Evolutionary conservation across 768 basidiomycete species (phyloP), one percentile per base, ranked within the genome.

Genomic region (Lentinula aciculospora): DNA sequence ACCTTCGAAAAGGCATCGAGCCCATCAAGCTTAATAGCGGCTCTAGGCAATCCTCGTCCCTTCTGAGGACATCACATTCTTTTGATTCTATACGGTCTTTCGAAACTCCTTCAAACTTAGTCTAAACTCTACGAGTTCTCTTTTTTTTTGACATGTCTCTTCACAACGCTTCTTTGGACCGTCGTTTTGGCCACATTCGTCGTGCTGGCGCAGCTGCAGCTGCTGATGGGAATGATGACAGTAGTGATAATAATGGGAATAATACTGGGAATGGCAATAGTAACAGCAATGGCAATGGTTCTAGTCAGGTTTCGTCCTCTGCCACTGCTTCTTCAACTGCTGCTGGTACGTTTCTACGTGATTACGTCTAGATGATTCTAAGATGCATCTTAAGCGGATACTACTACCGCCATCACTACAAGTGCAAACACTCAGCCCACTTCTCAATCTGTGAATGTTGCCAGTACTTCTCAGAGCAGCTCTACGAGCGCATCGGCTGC

Each of bases 71-170:
- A 56, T 32, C 40, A 56, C 54, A 56, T 56, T 56, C 54, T 29
- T 56, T 56, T 56, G 40, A 29, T 45, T 46, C 40, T 44, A 56
- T 32, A 56, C 54, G 44, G 40, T 56, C 54, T 27, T 56, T 56
- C 39, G 17, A 44, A 31, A 34, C 13, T 9, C 6, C 28, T 17
- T 15, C 42, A 42, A 44, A 25, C 17, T 42, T 23, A 23, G n/a
- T 21, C 21, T 4, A 12, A 3, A 9, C n/a, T 39, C 25, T 4
- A n/a, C 8, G 17, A 40, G 7, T 29, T 27, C 15, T 25, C 10
- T 25, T 21, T 25, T 27, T 42, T 42, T n/a, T n/a, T n/a, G n/a
- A 40, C 54, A 56, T 56, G 54, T 56, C 54, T 45, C 27, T 45
- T 31, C 40, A 44, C 54, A 56, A 44, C 40, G 17, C 40, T 45